phyloP scores from a whole-genome alignment of 805 yeast genomes.

The Schwanniomyces vanrijiae region DNA sequence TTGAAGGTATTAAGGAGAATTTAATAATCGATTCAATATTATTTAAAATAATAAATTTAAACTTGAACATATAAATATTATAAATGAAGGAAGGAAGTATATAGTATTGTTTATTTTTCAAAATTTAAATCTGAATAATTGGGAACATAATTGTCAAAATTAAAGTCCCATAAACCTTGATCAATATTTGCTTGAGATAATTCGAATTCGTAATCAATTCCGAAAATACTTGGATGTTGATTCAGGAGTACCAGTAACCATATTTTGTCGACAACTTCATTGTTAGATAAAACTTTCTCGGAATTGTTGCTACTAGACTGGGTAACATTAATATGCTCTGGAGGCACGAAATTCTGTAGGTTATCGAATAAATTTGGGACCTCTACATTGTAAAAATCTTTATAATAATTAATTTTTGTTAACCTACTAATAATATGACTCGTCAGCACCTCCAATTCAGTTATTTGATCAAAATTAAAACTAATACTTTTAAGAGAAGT shows the following conservation, averaged over 20 bases:
- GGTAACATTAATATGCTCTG: no score
- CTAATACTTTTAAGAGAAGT: conserved; percentile 13
- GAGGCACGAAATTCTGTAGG: no score
- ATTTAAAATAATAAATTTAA: no score
- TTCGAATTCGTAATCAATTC: background rate
- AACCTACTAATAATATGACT: background rate
- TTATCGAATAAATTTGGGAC: background rate
- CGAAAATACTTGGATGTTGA: background rate
- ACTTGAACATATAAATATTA: no score
- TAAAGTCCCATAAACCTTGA: background rate
- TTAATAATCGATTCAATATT: no score
- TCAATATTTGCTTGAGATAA: no score
- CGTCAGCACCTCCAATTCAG: conserved; percentile 26
- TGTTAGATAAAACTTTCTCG: no score
- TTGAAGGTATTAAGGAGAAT: no score
- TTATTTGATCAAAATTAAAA: conserved; percentile 11
- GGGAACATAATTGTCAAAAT: background rate
- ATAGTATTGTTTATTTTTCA: background rate
- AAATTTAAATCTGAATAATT: background rate
- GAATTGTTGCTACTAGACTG: no score
- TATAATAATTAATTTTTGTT: conserved; percentile 5
- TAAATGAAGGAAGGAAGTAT: background rate
- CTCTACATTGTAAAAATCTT: conserved; percentile 5
- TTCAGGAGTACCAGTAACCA: background rate
- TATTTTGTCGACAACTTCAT: background rate